A percentile compares a stretch with the other conserved stretches of the same genome.
Conservation (phyloP, 306 rosid species). For the Prunus mongolica region DNA sequence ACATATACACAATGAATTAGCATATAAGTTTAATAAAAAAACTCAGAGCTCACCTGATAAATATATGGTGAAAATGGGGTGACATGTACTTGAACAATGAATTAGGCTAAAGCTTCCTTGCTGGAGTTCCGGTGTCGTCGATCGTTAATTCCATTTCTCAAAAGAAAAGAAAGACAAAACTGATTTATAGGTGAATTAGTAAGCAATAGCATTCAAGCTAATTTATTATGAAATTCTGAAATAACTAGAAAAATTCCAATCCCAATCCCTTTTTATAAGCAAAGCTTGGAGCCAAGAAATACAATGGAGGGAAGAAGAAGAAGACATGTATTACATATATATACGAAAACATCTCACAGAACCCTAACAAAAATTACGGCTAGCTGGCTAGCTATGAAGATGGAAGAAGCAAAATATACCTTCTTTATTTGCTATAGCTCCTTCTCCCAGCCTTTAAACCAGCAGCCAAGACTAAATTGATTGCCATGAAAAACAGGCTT, state of each 20-base stretch:
- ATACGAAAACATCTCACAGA: neutral
- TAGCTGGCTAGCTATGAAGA: neutral
- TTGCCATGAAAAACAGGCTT: neutral
- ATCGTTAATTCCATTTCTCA: no score
- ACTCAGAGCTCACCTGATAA: neutral
- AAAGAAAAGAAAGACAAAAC: neutral
- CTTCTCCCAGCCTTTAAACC: neutral
- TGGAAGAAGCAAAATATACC: slow-evolving; percentile 3
- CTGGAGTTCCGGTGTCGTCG: neutral
- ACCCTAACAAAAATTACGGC: neutral
- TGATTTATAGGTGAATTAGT: neutral
- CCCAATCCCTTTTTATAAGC: neutral
- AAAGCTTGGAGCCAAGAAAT: neutral
- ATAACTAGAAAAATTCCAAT: neutral
- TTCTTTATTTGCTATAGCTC: neutral
- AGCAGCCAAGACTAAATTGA: neutral
- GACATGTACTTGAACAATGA: neutral
- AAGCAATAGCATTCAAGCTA: neutral
- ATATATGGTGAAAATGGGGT: neutral
- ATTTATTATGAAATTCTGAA: neutral
- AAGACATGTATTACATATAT: neutral
- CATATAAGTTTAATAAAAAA: neutral
- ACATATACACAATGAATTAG: neutral
- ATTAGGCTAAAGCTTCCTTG: neutral
- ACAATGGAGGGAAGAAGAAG: neutral